A percentile compares a stretch with the other conserved stretches of the same genome.
These are phyloP conservation scores for Penicillium crystallinum DNA, from an alignment of 495 filamentous ascomycete species.

Conservation along the genomic window DNA sequence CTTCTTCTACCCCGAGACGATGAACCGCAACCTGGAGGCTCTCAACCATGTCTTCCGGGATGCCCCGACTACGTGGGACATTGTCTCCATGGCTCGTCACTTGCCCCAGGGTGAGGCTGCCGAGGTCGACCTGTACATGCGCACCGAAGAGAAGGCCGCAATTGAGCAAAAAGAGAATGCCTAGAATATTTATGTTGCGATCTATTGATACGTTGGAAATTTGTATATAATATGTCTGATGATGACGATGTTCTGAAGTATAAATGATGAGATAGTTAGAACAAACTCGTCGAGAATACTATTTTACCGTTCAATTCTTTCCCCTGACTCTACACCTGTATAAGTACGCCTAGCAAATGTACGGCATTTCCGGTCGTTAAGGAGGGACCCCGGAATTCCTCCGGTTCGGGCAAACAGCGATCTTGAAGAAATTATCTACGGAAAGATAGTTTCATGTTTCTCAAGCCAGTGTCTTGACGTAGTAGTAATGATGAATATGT, in stretches of 20 bases:
- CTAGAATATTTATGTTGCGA: neutral
- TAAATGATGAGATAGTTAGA: neutral
- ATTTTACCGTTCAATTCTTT: neutral
- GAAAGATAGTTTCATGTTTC: too few species aligned
- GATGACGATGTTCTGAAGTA: neutral
- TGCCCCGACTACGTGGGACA: slow-evolving; percentile 14
- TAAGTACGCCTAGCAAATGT: too few species aligned
- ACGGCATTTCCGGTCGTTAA: too few species aligned
- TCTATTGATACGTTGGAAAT: neutral
- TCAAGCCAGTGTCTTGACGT: too few species aligned
- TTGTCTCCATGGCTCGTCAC: slow-evolving; percentile 20
- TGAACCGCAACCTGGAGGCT: slow-evolving; percentile 23
- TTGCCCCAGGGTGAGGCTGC: slow-evolving; percentile 18
- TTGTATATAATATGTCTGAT: slow-evolving; percentile 3
- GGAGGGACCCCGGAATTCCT: too few species aligned
- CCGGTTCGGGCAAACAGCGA: too few species aligned
- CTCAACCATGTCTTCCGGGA: slow-evolving; percentile 19
- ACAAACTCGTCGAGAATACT: neutral
- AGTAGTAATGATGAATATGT: too few species aligned
- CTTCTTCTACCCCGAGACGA: slow-evolving; percentile 59
- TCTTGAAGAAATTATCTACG: too few species aligned
- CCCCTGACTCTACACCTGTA: too few species aligned
- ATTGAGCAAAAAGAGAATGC: slow-evolving; percentile 12
- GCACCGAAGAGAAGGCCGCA: slow-evolving; percentile 5
- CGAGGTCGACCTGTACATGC: slow-evolving; percentile 10